These are phyloP conservation scores for Cytidiella melzeri DNA, from an alignment of 768 basidiomycete genomes.

Conservation along the genomic window DNA sequence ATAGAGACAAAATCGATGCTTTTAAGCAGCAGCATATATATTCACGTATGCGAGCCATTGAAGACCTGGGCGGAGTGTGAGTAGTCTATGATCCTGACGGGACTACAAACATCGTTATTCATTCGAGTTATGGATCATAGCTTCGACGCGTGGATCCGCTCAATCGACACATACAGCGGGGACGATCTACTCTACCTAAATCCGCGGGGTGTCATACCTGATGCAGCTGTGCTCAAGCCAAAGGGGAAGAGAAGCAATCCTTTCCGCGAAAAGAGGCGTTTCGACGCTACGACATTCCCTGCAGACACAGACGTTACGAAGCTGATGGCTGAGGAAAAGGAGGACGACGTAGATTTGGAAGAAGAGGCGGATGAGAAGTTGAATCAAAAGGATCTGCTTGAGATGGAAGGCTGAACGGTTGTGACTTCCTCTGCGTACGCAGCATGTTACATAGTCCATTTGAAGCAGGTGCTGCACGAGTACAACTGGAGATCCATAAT, in stretches of 20 bases:
- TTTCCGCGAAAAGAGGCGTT: constrained; percentile 64
- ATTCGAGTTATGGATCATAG: constrained; percentile 29
- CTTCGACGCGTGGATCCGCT: constrained; percentile 81
- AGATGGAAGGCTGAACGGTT: constrained; percentile 37
- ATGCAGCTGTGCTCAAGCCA: constrained; percentile 57
- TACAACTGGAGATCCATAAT: too few species aligned
- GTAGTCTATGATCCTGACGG: too few species aligned
- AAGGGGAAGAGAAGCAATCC: constrained; percentile 50
- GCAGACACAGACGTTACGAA: constrained; percentile 17
- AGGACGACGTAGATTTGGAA: constrained; percentile 38
- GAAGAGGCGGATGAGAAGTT: constrained; percentile 37
- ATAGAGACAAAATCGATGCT: constrained; percentile 59
- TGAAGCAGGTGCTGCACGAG: too few species aligned
- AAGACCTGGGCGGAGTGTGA: constrained; percentile 71
- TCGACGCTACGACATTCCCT: constrained; percentile 48
- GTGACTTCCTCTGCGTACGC: too few species aligned
- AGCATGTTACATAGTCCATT: too few species aligned
- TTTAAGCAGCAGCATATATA: constrained; percentile 91
- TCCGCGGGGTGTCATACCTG: constrained; percentile 69
- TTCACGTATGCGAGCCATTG: constrained; percentile 77
- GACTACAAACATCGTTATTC: too few species aligned
- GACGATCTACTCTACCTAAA: constrained; percentile 77
- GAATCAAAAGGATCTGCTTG: constrained; percentile 32
- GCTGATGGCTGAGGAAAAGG: constrained; percentile 34
- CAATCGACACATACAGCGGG: constrained; percentile 70